These are phyloP conservation scores for Metroxylon sagu DNA, from an alignment of 176 grass and related monocot species.

Conservation along the genomic window DNA sequence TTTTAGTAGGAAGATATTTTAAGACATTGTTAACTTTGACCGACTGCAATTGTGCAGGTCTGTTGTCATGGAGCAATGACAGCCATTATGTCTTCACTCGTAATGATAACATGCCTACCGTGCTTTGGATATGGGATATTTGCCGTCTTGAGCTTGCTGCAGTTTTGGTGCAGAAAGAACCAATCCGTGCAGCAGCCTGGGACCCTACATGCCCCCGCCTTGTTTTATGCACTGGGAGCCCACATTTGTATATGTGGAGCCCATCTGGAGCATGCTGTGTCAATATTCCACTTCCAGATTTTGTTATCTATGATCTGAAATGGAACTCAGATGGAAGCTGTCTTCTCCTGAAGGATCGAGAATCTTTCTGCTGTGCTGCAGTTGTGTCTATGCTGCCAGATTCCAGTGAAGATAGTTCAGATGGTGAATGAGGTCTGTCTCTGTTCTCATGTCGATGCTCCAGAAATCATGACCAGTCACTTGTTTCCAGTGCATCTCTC, in stretches of 20 bases:
- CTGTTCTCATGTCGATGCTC: no score
- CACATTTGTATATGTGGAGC: constrained; percentile 83
- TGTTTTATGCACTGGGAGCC: constrained; percentile 63
- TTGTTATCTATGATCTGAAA: constrained; percentile 66
- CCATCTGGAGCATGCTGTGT: constrained; percentile 62
- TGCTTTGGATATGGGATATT: constrained; percentile 99
- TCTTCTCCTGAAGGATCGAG: constrained; percentile 78
- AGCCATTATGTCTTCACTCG: constrained; percentile 81
- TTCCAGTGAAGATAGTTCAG: constrained; percentile 7
- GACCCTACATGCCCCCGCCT: constrained; percentile 57
- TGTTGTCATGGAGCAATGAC: constrained; percentile 79
- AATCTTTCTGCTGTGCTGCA: constrained; percentile 75
- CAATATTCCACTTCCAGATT: constrained; percentile 60
- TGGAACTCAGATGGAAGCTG: constrained; percentile 67
- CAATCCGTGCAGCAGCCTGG: constrained; percentile 77
- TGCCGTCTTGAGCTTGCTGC: constrained; percentile 68
- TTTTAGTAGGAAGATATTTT: no score
- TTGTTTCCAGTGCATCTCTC: no score
- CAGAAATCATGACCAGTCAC: no score
- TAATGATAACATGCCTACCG: constrained; percentile 81
- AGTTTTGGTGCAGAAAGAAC: constrained; percentile 91
- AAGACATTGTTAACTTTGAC: background rate
- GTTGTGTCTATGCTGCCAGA: constrained; percentile 45
- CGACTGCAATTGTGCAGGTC: constrained; percentile 30
- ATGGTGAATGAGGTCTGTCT: background rate